Base-by-base conservation (phyloP, 1,284 basidiomycete genomes). In the Phellopilus nigrolimitatus region DNA sequence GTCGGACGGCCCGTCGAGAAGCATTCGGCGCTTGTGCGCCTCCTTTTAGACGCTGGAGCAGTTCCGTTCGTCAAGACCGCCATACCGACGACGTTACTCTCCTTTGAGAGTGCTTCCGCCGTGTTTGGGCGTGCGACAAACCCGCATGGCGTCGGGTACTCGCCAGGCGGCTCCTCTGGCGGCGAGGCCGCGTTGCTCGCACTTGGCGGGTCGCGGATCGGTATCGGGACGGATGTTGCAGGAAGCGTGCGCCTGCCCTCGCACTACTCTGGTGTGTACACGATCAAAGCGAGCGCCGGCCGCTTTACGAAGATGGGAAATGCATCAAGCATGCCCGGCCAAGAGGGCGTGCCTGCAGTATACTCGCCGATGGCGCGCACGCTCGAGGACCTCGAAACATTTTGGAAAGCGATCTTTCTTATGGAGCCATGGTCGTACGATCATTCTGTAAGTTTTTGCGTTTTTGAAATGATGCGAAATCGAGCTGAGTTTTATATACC, bases 31-130 rank as follows among this genome's bases (percentile, higher is more conserved):
- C 71, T 92, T 28, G 84, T 91, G 25, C 75, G 76, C 31, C 75
- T 91, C 8, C 73, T 89, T 4, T 76, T 74, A 27, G 74, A 80
- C 47, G 84, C 81, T 1, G 88, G 89, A 17, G 89, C 84, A 0
- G 74, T 91, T 17, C 78, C 80, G 2, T 87, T 84, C 64, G 84
- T 82, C 63, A 91, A 91, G 69, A 91, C 88, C 33, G 87, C 85
- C 58, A 71, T 81, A 25, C 77, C 79, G 0, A 80, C 84, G 60
- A 88, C 86, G 0, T 75, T 91, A 38, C 73, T 91, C 34, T 80
- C 83, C 3, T 86, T 85, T 62, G 88, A 92, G 65, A 83, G 84
- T 48, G 62, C 66, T 33, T 87, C 85, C 47, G 85, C 86, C 33
- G 67, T 89, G 2, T 91, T 83, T 56, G 88, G 87, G 1, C 63